phyloP scores from a whole-genome alignment of 805 yeast species.

The Candida berthetii region DNA sequence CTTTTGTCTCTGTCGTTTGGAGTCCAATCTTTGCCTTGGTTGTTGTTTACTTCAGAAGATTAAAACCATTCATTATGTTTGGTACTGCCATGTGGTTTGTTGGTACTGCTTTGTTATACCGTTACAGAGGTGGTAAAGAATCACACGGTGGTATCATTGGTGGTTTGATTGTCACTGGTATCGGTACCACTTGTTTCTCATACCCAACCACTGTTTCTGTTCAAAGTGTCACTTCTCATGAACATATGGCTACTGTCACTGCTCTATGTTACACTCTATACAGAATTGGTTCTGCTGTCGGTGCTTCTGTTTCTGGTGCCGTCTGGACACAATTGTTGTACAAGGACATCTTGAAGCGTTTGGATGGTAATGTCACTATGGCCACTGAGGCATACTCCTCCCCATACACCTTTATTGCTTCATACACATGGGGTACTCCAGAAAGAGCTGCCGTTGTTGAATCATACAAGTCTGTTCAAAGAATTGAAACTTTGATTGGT shows the following conservation, averaged over 20 bases:
- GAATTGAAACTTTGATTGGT: slow-evolving; percentile 48
- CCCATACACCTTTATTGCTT: slow-evolving; percentile 44
- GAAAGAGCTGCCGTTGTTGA: slow-evolving; percentile 50
- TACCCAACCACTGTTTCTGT: slow-evolving; percentile 62
- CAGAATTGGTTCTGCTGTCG: slow-evolving; percentile 62
- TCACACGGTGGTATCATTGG: slow-evolving; percentile 58
- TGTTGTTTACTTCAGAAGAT: slow-evolving; percentile 38
- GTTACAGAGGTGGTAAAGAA: slow-evolving; percentile 47
- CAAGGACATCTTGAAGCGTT: slow-evolving; percentile 27
- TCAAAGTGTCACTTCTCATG: slow-evolving; percentile 56
- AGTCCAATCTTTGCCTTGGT: slow-evolving; percentile 53
- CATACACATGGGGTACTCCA: slow-evolving; percentile 57
- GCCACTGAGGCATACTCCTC: slow-evolving; percentile 42
- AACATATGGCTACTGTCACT: slow-evolving; percentile 60
- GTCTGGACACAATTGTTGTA: slow-evolving; percentile 64
- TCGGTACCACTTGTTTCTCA: slow-evolving; percentile 68
- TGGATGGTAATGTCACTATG: slow-evolving; percentile 28
- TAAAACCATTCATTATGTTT: slow-evolving; percentile 53
- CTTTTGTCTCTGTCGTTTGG: slow-evolving; percentile 55
- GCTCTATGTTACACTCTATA: slow-evolving; percentile 51
- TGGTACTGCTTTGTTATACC: slow-evolving; percentile 51
- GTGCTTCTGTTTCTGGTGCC: slow-evolving; percentile 61
- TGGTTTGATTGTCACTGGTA: slow-evolving; percentile 55
- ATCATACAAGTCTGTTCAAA: slow-evolving; percentile 56
- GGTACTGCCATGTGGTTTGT: slow-evolving; percentile 56